Conservation (phyloP, 2,329 filamentous ascomycete species). For the Exophiala sp. region DNA sequence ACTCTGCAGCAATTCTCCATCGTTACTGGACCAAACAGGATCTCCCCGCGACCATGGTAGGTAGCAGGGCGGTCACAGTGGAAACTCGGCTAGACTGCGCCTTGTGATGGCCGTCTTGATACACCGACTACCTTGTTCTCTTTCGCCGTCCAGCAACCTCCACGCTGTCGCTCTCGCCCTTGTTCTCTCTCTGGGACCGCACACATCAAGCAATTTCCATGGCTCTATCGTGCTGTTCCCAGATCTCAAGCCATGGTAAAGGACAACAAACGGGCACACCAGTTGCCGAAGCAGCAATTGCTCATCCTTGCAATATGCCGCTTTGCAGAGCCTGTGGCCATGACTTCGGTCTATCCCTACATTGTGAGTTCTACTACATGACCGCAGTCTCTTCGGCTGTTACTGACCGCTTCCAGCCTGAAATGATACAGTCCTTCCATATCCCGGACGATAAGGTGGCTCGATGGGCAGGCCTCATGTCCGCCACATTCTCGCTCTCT, state of each 20-base stretch:
- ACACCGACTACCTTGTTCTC: neutral
- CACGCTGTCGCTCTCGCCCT: neutral
- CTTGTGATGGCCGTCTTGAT: neutral
- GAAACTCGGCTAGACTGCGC: neutral
- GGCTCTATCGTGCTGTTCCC: constrained; percentile 7
- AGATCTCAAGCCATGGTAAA: constrained; percentile 19
- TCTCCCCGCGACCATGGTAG: too few species aligned
- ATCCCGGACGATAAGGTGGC: constrained; percentile 66
- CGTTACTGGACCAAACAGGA: too few species aligned
- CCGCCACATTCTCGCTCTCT: constrained; percentile 64
- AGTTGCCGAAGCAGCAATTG: constrained; percentile 70
- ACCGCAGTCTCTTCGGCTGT: constrained; percentile 4
- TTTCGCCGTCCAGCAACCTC: neutral
- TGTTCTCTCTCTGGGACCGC: too few species aligned
- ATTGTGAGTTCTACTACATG: constrained; percentile 34
- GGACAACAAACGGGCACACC: constrained; percentile 38
- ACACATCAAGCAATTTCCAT: constrained; percentile 7
- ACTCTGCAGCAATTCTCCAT: too few species aligned
- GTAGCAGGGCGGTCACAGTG: neutral
- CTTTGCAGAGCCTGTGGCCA: constrained; percentile 65
- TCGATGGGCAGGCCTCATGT: constrained; percentile 72
- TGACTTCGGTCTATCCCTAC: constrained; percentile 65
- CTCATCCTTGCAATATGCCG: constrained; percentile 71
- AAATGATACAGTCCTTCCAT: constrained; percentile 78
- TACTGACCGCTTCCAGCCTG: constrained; percentile 49